Percentiles rank a stretch among this genome's conserved stretches.
phyloP scores from a whole-genome alignment of 208 protist species.

The Acanthamoeba sp. region DNA sequence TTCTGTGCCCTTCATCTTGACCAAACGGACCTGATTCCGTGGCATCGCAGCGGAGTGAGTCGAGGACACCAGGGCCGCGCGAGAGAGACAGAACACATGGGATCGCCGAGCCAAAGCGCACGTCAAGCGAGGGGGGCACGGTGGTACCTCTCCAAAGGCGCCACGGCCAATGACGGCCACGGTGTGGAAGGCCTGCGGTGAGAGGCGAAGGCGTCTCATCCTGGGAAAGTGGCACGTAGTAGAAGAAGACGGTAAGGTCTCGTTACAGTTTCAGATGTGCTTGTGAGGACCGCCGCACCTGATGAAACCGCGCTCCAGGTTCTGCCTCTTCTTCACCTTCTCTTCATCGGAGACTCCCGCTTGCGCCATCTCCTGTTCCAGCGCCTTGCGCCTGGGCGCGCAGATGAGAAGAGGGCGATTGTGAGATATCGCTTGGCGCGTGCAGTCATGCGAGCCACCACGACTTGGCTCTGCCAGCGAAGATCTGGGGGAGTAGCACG shows the following conservation, averaged over 20 bases:
- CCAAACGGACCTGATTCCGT: slow-evolving; percentile 80
- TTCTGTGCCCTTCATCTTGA: slow-evolving; percentile 89
- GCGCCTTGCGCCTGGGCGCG: slow-evolving; percentile 20
- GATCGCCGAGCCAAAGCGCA: no score
- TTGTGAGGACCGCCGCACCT: background rate
- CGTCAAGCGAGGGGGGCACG: no score
- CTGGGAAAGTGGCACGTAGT: slow-evolving; percentile 61
- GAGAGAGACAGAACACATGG: no score
- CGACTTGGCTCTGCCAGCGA: background rate
- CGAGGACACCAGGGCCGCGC: no score
- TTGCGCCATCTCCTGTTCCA: slow-evolving; percentile 14
- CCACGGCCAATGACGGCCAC: slow-evolving; percentile 94
- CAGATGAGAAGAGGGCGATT: no score
- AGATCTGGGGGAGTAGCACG: background rate
- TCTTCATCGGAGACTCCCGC: background rate
- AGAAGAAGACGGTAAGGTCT: background rate
- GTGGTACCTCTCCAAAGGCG: slow-evolving; percentile 95
- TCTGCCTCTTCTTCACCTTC: slow-evolving; percentile 40
- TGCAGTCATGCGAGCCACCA: background rate
- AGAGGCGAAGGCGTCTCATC: slow-evolving; percentile 87
- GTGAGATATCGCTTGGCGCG: background rate
- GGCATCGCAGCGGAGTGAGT: background rate
- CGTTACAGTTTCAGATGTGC: background rate
- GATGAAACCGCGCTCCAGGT: slow-evolving; percentile 51
- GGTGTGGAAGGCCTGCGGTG: slow-evolving; percentile 91